Evolutionary conservation across 805 yeast species (phyloP), one percentile per base, ranked within the genome.

Genomic region (Yamadazyma laniorum): DNA sequence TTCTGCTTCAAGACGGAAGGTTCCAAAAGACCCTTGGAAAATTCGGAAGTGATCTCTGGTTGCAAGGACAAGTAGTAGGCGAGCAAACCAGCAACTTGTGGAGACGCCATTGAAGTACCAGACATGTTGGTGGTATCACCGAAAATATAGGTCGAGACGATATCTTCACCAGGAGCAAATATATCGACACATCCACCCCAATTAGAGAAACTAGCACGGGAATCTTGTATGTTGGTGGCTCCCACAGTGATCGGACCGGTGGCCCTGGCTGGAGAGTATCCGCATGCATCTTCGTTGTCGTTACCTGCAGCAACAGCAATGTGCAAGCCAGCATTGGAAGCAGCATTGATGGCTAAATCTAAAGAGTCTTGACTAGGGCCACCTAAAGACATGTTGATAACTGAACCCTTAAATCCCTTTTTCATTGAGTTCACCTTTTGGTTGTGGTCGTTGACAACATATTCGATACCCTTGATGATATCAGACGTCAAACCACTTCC

Each of bases 41-140:
- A 65, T 56, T 70, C 79, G 17, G 81, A 75, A 42, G 58, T 65
- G 44, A 67, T 50, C 34, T 68, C 72, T 17, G 82, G 82, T 53
- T 72, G 74, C 55, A 76, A 70, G 13, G 80, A 75, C 45, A 77
- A 61, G 59, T 65, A 77, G 66, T 77, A 77, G 5, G 80, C 58
- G 56, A 76, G 62, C 51, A 77, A 65, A 15, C 82, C 82, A 26
- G 75, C 70, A 46, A 77, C 60, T 52, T 77, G 81, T 27, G 82
- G 82, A 12, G 82, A 69, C 17, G 82, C 82, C 82, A 77, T 77
- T 27, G 82, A 77, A 15, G 82, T 77, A 48, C 82, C 82, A 23
- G 80, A 74, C 64, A 77, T 64, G 17, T 72, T 63, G 45, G 75
- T 72, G 23, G 77, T 69, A 46, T 77, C 78, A 26, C 77, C 70